These are phyloP conservation scores for Mortierella antarctica DNA, from an alignment of 192 early-diverging fungal genomes.

Conservation along the genomic window DNA sequence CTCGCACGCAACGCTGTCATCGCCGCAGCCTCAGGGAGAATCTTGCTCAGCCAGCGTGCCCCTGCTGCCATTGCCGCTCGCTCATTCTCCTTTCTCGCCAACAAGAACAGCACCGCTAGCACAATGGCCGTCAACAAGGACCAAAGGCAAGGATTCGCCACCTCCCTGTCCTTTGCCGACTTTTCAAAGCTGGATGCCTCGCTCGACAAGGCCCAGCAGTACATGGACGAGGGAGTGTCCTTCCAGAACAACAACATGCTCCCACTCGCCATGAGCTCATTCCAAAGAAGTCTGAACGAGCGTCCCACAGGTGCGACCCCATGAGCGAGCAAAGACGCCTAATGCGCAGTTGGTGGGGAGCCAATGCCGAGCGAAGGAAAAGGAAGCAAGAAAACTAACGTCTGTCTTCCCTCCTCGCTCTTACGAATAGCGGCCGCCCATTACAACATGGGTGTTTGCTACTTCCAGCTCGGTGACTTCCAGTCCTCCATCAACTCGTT, in stretches of 20 bases:
- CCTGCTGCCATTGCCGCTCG: background rate
- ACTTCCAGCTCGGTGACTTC: slow-evolving; percentile 45
- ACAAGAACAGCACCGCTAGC: background rate
- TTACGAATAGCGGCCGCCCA: slow-evolving; percentile 35
- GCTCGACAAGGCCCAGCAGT: slow-evolving; percentile 40
- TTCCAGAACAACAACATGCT: slow-evolving; percentile 46
- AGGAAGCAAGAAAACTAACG: background rate
- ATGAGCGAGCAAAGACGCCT: background rate
- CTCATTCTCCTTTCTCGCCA: slow-evolving; percentile 18
- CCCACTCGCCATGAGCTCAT: slow-evolving; percentile 47
- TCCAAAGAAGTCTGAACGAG: slow-evolving; percentile 50
- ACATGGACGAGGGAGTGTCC: slow-evolving; percentile 44
- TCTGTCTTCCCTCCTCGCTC: background rate
- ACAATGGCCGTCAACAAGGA: background rate
- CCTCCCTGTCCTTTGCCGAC: slow-evolving; percentile 22
- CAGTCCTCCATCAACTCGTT: slow-evolving; percentile 51
- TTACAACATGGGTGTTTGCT: slow-evolving; percentile 52
- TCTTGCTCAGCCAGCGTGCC: background rate
- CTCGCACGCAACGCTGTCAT: slow-evolving; percentile 2
- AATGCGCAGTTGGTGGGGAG: background rate
- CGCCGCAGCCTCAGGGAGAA: slow-evolving; percentile 1
- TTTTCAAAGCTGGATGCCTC: slow-evolving; percentile 32
- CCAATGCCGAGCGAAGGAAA: too few species aligned
- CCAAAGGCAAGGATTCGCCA: slow-evolving; percentile 27
- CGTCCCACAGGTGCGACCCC: slow-evolving; percentile 37